A percentile compares a stretch with the other conserved stretches of the same genome.
phyloP scores from a whole-genome alignment of 441 rosid species.

The Populus trichocarpa region DNA sequence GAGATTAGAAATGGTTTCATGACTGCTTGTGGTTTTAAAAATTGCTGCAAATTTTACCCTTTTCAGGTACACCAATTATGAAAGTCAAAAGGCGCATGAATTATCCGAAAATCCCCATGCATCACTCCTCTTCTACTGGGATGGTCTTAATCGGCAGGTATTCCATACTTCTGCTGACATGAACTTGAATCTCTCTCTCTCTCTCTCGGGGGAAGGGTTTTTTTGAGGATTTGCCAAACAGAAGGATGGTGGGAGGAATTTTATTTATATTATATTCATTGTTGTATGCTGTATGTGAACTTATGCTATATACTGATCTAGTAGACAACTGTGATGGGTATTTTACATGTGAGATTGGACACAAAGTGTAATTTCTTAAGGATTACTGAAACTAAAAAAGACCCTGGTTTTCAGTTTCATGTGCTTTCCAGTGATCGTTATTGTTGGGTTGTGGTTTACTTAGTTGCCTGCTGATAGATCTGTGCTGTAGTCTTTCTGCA shows the following conservation, averaged over 20 bases:
- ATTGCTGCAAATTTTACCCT: conserved; percentile 13
- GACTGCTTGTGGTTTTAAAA: conserved; percentile 8
- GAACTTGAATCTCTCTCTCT: background rate
- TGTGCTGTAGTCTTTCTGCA: background rate
- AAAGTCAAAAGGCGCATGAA: conserved; percentile 70
- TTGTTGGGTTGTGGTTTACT: background rate
- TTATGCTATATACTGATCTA: background rate
- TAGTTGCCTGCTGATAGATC: background rate
- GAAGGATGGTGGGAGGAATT: background rate
- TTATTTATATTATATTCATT: background rate
- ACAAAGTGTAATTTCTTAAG: background rate
- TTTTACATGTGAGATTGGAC: background rate
- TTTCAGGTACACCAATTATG: conserved; percentile 90
- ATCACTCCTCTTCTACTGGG: conserved; percentile 92
- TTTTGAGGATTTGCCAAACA: background rate
- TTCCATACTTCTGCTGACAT: conserved; percentile 8
- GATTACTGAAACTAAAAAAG: background rate
- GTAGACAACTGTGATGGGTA: background rate
- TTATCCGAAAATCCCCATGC: conserved; percentile 86
- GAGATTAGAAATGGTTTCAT: background rate
- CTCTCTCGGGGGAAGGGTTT: background rate
- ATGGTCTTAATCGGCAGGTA: conserved; percentile 84
- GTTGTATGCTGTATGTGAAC: background rate
- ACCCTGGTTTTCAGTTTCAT: background rate
- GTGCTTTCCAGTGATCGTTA: background rate